These are phyloP conservation scores for Lippia alba DNA, from an alignment of 305 asterid species.

Conservation along the genomic window DNA sequence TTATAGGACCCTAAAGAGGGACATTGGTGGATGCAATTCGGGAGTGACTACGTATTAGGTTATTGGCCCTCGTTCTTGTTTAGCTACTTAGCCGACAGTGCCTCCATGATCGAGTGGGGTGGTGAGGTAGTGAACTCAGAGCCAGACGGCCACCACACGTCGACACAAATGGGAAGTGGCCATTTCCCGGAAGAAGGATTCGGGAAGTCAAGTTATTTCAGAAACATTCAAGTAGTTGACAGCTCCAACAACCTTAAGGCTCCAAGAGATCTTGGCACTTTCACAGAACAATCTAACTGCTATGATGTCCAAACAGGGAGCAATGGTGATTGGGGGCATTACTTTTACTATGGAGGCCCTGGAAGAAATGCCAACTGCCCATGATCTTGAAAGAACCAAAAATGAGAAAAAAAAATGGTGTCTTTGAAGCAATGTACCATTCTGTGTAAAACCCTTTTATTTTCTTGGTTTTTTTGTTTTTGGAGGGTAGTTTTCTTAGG, in stretches of 20 bases:
- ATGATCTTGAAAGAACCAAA: slow-evolving; percentile 33
- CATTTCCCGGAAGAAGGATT: slow-evolving; percentile 86
- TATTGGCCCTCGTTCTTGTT: slow-evolving; percentile 89
- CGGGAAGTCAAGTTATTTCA: slow-evolving; percentile 81
- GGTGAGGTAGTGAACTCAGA: slow-evolving; percentile 83
- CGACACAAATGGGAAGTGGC: slow-evolving; percentile 91
- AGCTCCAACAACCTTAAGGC: slow-evolving; percentile 74
- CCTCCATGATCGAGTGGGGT: slow-evolving; percentile 85
- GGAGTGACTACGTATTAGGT: slow-evolving; percentile 69
- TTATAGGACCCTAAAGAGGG: slow-evolving; percentile 82
- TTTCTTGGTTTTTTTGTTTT: neutral
- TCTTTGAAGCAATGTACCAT: slow-evolving; percentile 45
- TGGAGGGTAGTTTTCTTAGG: slow-evolving; percentile 40
- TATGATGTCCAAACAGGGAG: slow-evolving; percentile 72
- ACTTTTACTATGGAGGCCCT: slow-evolving; percentile 90
- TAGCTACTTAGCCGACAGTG: slow-evolving; percentile 73
- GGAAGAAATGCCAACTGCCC: slow-evolving; percentile 77
- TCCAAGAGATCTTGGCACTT: slow-evolving; percentile 70
- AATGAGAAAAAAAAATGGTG: neutral
- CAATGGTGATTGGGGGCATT: slow-evolving; percentile 76
- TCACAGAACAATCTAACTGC: slow-evolving; percentile 77
- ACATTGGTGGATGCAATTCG: slow-evolving; percentile 94
- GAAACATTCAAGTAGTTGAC: slow-evolving; percentile 84
- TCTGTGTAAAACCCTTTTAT: slow-evolving; percentile 36
- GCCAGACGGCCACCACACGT: slow-evolving; percentile 74